phyloP scores from a whole-genome alignment of 371 early-diverging fungal species.

The Choanephora cucurbitarum region DNA sequence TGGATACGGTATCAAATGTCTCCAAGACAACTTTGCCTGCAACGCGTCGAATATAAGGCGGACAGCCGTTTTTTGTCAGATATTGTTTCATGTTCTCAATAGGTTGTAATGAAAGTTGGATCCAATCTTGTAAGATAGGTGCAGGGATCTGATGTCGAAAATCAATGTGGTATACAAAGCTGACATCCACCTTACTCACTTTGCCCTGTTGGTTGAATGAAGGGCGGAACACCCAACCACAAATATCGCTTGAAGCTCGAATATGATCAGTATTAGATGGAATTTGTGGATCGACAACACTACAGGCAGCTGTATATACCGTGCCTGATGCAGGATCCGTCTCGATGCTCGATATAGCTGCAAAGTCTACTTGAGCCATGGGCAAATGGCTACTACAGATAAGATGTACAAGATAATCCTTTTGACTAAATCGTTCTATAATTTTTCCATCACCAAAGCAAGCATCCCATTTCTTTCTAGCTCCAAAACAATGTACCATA shows the following conservation, averaged over 20 bases:
- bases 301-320: slow-evolving; percentile 60
- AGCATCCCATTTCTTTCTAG: slow-evolving; percentile 59
- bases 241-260: slow-evolving; percentile 53
- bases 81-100: slow-evolving; percentile 42
- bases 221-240: slow-evolving; percentile 64
- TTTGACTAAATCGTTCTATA: slow-evolving; percentile 57
- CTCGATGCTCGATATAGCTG: slow-evolving; percentile 56
- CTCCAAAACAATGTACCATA: slow-evolving; percentile 42
- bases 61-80: slow-evolving; percentile 51
- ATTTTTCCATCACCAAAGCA: slow-evolving; percentile 53
- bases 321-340: slow-evolving; percentile 55
- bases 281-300: slow-evolving; percentile 54
- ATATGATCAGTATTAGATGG: slow-evolving; percentile 49
- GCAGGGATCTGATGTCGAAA: slow-evolving; percentile 43
- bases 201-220: slow-evolving; percentile 42
- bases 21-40: slow-evolving; percentile 48
- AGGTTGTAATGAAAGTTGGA: slow-evolving; percentile 25
- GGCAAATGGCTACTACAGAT: slow-evolving; percentile 24
- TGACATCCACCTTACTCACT: slow-evolving; percentile 48
- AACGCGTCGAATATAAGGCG: slow-evolving; percentile 55
- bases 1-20: slow-evolving; percentile 30
- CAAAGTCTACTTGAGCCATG: slow-evolving; percentile 44
- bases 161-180: slow-evolving; percentile 59
- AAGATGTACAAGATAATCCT: slow-evolving; percentile 57
- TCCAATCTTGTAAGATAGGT: slow-evolving; percentile 30